Percentiles rank a stretch among this genome's conserved stretches.
Evolutionary conservation across 495 filamentous ascomycete species (phyloP).

Genomic region (Penicillium steckii): DNA sequence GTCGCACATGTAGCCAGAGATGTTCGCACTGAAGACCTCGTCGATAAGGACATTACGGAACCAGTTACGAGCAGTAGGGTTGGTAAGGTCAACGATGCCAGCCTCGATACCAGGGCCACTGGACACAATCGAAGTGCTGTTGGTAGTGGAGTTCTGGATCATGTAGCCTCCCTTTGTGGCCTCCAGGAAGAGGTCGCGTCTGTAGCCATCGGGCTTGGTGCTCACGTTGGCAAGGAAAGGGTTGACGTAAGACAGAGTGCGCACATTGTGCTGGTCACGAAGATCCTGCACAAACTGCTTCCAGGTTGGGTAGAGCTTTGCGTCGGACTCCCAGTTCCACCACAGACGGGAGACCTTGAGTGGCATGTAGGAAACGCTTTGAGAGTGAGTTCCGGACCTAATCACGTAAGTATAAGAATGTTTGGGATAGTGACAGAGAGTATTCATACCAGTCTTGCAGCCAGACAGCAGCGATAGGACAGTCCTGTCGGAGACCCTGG

Average conservation of each 20-base stretch:
- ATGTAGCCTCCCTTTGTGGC: constrained; percentile 15
- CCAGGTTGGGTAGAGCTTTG: constrained; percentile 25
- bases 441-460: constrained; percentile 21
- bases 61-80: constrained; percentile 17
- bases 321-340: constrained; percentile 32
- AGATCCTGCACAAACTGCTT: constrained; percentile 24
- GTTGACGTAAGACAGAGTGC: constrained; percentile 29
- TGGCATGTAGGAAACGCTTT: constrained; percentile 20
- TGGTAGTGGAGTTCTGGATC: constrained; percentile 25
- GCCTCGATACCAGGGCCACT: constrained; percentile 24
- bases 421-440: too few relatives aligned
- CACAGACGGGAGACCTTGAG: constrained; percentile 28
- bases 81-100: constrained; percentile 25
- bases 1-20: constrained; percentile 27
- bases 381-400: constrained; percentile 22
- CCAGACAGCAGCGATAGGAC: constrained; percentile 25
- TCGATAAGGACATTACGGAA: constrained; percentile 21
- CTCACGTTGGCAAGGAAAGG: constrained; percentile 26
- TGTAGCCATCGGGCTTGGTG: constrained; percentile 23
- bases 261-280: constrained; percentile 23
- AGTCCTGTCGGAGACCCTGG: constrained; percentile 11
- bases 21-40: constrained; percentile 23
- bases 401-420: background rate
- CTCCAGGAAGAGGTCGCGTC: constrained; percentile 19
- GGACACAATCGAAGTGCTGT: constrained; percentile 22